phyloP scores from a whole-genome alignment of 208 protist species.

The Leishmania arabica region DNA sequence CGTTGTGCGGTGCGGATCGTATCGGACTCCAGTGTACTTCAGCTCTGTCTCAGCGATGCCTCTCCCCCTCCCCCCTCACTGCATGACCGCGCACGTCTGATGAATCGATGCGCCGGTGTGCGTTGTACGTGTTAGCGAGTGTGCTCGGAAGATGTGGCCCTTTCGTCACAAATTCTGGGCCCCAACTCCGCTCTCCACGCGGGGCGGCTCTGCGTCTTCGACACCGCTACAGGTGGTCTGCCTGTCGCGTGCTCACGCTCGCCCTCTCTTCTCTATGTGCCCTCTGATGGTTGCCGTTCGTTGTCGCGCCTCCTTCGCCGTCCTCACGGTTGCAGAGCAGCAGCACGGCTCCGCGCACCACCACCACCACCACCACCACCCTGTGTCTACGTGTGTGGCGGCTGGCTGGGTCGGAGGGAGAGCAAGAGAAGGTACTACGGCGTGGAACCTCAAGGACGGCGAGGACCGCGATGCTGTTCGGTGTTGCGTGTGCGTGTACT shows the following conservation, averaged over 20 bases:
- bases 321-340: not conserved
- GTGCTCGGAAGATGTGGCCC: too few species aligned
- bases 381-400: not conserved
- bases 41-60: not conserved
- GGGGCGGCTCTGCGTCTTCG: not conserved
- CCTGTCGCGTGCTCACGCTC: not conserved
- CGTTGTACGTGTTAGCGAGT: not conserved
- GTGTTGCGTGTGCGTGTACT: not conserved
- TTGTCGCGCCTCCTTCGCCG: not conserved
- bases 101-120: not conserved
- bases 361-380: not conserved
- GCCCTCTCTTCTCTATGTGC: not conserved
- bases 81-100: not conserved
- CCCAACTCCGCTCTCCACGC: not conserved
- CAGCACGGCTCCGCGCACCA: not conserved
- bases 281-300: not conserved
- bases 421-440: not conserved
- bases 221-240: too few species aligned
- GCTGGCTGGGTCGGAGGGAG: not conserved
- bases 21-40: not conserved
- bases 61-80: not conserved
- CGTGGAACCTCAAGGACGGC: not conserved
- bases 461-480: not conserved
- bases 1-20: not conserved
- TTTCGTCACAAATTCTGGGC: not conserved